A percentile compares a stretch with the other conserved stretches of the same genome.
phyloP scores from a whole-genome alignment of 768 basidiomycete species.

The Collybia sordida region DNA sequence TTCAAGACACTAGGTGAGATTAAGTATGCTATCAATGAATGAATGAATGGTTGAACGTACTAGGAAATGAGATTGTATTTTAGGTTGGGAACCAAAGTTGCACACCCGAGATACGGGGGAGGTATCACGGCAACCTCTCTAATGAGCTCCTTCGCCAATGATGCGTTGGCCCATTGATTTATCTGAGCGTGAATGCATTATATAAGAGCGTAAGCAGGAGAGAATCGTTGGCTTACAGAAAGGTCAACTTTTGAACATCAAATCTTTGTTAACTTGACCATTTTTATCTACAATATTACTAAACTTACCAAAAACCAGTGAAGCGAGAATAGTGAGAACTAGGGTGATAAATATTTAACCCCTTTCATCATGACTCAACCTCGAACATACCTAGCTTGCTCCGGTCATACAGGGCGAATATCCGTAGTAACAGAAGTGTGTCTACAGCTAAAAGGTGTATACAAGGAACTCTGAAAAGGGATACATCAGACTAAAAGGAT shows the following conservation, averaged over 20 bases:
- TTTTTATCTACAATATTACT: too few relatives aligned
- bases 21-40: not conserved
- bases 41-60: not conserved
- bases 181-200: not conserved
- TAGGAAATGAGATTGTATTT: not conserved
- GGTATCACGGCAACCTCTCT: not conserved
- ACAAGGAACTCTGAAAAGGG: not conserved
- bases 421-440: not conserved
- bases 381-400: not conserved
- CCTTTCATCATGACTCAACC: not conserved
- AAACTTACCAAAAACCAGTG: not conserved
- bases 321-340: not conserved
- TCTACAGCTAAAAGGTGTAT: not conserved
- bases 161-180: not conserved
- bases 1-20: not conserved
- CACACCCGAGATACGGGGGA: not conserved
- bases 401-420: not conserved
- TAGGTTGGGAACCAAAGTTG: not conserved
- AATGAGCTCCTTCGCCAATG: not conserved
- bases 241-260: not conserved
- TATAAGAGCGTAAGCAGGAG: not conserved
- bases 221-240: not conserved
- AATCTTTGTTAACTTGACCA: not conserved
- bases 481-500: not conserved
- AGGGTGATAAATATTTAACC: not conserved